A percentile compares a stretch with the other conserved stretches of the same genome.
phyloP scores from a whole-genome alignment of 805 yeast genomes.

The Wickerhamomyces bovis region DNA sequence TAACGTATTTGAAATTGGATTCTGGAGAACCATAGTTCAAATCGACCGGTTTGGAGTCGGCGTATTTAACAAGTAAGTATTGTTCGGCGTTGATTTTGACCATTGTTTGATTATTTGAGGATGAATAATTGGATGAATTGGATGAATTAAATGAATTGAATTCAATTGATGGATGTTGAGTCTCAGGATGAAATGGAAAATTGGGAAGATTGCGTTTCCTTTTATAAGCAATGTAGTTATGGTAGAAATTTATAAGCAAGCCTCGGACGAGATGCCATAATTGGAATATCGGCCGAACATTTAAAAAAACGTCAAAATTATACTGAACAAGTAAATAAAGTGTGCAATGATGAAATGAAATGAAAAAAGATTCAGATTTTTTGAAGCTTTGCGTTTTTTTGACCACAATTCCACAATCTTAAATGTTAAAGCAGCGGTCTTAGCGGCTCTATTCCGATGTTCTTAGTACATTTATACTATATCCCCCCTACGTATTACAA shows the following conservation, averaged over 20 bases:
- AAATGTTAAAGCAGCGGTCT: too few relatives aligned
- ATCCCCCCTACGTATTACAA: too few relatives aligned
- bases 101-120: slow-evolving; percentile 9
- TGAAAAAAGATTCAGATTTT: too few relatives aligned
- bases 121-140: not conserved
- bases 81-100: slow-evolving; percentile 28
- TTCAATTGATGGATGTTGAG: too few relatives aligned
- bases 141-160: too few relatives aligned
- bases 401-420: too few relatives aligned
- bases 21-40: slow-evolving; percentile 18
- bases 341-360: not conserved
- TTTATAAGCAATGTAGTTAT: not conserved
- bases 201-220: not conserved
- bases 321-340: too few relatives aligned
- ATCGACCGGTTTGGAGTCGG: slow-evolving; percentile 23
- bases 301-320: too few relatives aligned
- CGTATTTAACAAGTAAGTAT: slow-evolving; percentile 24
- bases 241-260: not conserved
- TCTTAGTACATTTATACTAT: too few relatives aligned
- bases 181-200: too few relatives aligned
- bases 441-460: too few relatives aligned
- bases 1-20: slow-evolving; percentile 25
- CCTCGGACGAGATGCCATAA: not conserved
- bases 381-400: not conserved
- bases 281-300: not conserved